Base-by-base conservation (phyloP, 805 yeast species). In the Yamadazyma takamatsuzukensis region DNA sequence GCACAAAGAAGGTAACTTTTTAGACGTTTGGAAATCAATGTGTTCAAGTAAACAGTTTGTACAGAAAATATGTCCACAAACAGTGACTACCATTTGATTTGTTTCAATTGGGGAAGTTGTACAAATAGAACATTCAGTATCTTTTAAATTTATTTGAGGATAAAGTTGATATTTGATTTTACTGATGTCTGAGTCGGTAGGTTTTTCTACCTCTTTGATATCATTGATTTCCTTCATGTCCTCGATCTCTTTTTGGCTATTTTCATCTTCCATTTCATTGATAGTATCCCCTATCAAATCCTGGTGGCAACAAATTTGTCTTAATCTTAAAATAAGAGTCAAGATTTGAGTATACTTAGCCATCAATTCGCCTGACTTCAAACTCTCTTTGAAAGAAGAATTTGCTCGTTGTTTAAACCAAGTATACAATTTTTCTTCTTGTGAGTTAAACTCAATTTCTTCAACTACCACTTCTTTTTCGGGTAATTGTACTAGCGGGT, bases 291-390 rank as follows among this genome's bases (percentile, higher is more conserved):
- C 70, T 1, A 88, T 72, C 36, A 89, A 61, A 33, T 76, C 76
- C 12, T 82, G 70, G 53, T 90, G 96, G 49, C 96, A 87, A 53
- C 97, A 90, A 0, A 83, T 74, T 53, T 90, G 97, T 38, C 97
- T 69, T 23, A 90, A 65, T 35, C 97, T 67, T 41, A 90, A 56
- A 33, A 90, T 81, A 51, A 85, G 93, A 2, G 93, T 81, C 44
- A 90, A 62, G 44, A 90, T 85, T 18, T 83, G 78, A 2, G 93
- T 76, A 53, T 85, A 90, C 34, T 74, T 76, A 41, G 76, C 78
- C 44, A 84, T 53, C n/a, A 83, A 59, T 38, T 79, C 74, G 4
- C 96, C 96, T 3, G 70, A 62, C 22, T 64, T 71, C 41, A 81
- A 44, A 25, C 82, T 81, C 29, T 71, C 77, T 24, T 61, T 63